These are phyloP conservation scores for Lichtheimia hyalospora DNA, from an alignment of 371 early-diverging fungal genomes.

Conservation along the genomic window DNA sequence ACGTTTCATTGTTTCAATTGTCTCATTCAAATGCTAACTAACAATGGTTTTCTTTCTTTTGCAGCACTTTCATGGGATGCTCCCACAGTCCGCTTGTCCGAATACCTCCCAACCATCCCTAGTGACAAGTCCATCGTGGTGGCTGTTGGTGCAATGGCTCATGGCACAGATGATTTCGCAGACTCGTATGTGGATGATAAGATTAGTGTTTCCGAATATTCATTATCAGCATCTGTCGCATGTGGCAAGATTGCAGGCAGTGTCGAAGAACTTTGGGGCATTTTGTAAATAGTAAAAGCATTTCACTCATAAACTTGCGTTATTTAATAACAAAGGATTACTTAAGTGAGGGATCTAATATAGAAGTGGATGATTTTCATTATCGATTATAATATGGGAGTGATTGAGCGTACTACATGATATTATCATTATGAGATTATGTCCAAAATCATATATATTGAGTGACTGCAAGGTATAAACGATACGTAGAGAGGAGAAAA, in stretches of 20 bases:
- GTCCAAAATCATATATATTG: too few relatives aligned
- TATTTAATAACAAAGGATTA: too few relatives aligned
- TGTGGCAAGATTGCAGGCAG: conserved; percentile 90
- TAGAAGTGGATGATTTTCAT: too few relatives aligned
- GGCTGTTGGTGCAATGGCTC: conserved; percentile 97
- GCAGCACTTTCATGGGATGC: conserved; percentile 92
- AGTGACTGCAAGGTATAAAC: too few relatives aligned
- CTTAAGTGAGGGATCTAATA: not conserved
- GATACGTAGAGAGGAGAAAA: too few relatives aligned
- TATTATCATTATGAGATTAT: too few relatives aligned
- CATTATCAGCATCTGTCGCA: conserved; percentile 93
- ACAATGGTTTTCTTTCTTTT: not conserved
- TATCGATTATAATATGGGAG: too few relatives aligned
- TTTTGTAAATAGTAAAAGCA: conserved; percentile 58
- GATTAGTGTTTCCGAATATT: conserved; percentile 93
- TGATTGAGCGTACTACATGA: too few relatives aligned
- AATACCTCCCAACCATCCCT: conserved; percentile 81
- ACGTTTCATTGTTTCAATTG: conserved; percentile 17
- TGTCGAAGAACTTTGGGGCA: conserved; percentile 86
- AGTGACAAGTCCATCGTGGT: conserved; percentile 82
- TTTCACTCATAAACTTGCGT: too few relatives aligned
- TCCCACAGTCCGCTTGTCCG: conserved; percentile 78
- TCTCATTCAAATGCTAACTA: not conserved
- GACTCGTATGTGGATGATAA: conserved; percentile 95
- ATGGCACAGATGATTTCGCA: conserved; percentile 93